These are phyloP conservation scores for Candolleomyces aberdarensis DNA, from an alignment of 768 basidiomycete species.

Conservation along the genomic window DNA sequence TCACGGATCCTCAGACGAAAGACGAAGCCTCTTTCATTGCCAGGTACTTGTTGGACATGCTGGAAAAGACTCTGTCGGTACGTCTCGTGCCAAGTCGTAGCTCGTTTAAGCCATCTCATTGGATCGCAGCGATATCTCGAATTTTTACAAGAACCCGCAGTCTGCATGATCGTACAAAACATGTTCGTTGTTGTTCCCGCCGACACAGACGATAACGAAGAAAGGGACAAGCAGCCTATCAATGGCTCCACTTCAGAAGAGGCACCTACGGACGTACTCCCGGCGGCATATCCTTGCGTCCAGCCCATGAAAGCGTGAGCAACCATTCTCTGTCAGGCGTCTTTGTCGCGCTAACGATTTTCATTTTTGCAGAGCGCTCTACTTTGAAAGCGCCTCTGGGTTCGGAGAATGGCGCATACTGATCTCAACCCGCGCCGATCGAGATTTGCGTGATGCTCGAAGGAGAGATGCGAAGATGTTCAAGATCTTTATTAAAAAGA, in stretches of 20 bases:
- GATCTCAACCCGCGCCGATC: conserved; percentile 47
- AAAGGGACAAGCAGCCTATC: neutral
- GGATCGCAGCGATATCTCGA: neutral
- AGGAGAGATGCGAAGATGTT: conserved; percentile 45
- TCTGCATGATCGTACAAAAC: neutral
- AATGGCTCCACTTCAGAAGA: conserved; percentile 6
- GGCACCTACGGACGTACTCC: neutral
- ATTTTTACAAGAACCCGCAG: neutral
- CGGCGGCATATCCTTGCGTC: conserved; percentile 33
- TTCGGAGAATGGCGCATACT: conserved; percentile 66
- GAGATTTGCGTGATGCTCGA: conserved; percentile 45
- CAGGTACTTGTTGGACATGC: too few relatives aligned
- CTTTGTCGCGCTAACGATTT: neutral
- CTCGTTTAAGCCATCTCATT: neutral
- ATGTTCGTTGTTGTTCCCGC: neutral
- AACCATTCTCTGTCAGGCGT: neutral
- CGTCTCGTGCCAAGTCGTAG: neutral
- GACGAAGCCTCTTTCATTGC: too few relatives aligned
- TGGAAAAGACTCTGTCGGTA: too few relatives aligned
- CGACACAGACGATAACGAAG: too few relatives aligned
- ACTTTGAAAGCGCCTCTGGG: conserved; percentile 54
- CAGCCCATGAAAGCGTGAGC: conserved; percentile 55
- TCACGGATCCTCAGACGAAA: too few relatives aligned
- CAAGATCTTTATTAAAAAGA: conserved; percentile 60
- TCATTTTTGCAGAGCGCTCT: conserved; percentile 36